Evolutionary conservation across 352 stramenopile genomes (phyloP).

Genomic region (Pythium rishiriense): DNA sequence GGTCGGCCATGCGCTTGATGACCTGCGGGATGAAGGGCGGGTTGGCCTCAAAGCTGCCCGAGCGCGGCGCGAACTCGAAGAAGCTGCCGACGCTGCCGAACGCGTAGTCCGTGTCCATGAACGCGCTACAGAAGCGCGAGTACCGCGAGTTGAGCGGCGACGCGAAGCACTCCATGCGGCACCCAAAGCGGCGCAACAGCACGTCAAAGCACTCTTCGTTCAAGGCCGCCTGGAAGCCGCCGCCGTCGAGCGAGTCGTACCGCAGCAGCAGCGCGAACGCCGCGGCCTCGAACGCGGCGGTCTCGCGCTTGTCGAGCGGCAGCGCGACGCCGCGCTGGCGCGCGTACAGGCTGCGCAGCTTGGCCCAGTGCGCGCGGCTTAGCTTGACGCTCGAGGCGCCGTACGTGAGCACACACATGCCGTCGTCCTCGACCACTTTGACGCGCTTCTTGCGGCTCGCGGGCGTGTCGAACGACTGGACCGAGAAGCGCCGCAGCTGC

Average conservation of each 20-base stretch:
- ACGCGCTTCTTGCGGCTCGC: slow-evolving; percentile 25
- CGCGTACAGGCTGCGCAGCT: slow-evolving; percentile 84
- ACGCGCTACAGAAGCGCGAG: slow-evolving; percentile 88
- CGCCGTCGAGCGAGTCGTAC: slow-evolving; percentile 93
- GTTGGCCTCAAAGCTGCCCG: slow-evolving; percentile 93
- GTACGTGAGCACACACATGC: slow-evolving; percentile 57
- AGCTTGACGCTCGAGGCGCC: slow-evolving; percentile 76
- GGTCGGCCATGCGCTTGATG: slow-evolving; percentile 89
- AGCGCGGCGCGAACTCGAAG: slow-evolving; percentile 90
- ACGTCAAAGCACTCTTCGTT: slow-evolving; percentile 93
- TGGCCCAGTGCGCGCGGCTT: slow-evolving; percentile 80
- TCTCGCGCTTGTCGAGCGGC: slow-evolving; percentile 14
- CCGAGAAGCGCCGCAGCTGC: slow-evolving; percentile 29
- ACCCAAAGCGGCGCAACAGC: slow-evolving; percentile 89
- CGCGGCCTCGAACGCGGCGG: slow-evolving; percentile 58
- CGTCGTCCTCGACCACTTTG: slow-evolving; percentile 34
- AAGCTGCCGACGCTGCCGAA: slow-evolving; percentile 94
- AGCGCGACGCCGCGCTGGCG: slow-evolving; percentile 30
- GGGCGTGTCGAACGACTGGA: slow-evolving; percentile 23
- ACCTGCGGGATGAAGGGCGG: slow-evolving; percentile 93
- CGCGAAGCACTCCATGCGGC: slow-evolving; percentile 93
- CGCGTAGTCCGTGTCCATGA: slow-evolving; percentile 80
- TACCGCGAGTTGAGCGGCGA: slow-evolving; percentile 94
- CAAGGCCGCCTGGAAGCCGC: slow-evolving; percentile 91
- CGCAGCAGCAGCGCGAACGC: slow-evolving; percentile 89